Conservation (phyloP, 2,329 filamentous ascomycete species). For the Sordariomycetes sp. region DNA sequence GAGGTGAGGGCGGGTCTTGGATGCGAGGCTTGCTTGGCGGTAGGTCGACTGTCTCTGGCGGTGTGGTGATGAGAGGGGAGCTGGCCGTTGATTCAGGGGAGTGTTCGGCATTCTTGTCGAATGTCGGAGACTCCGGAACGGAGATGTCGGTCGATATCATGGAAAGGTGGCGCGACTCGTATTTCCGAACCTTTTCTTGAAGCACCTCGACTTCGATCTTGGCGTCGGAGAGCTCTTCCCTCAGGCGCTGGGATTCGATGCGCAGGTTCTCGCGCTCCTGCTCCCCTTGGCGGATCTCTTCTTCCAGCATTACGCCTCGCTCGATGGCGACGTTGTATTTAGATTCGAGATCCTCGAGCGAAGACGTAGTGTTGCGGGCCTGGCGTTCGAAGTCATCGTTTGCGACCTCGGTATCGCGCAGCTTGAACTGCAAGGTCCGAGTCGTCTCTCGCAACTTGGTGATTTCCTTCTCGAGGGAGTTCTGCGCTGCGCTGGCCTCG, state of each 20-base stretch:
- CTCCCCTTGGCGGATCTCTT: slow-evolving; percentile 83
- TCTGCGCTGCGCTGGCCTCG: slow-evolving; percentile 77
- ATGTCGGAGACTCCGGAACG: slow-evolving; percentile 55
- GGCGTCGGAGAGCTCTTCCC: slow-evolving; percentile 83
- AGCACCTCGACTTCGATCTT: slow-evolving; percentile 92
- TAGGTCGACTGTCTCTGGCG: slow-evolving; percentile 54
- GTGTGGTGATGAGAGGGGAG: slow-evolving; percentile 80
- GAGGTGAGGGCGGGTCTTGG: slow-evolving; percentile 82
- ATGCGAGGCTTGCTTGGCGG: slow-evolving; percentile 43
- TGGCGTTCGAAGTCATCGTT: slow-evolving; percentile 98
- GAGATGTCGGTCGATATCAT: slow-evolving; percentile 49
- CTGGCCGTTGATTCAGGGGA: slow-evolving; percentile 81
- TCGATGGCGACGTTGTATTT: slow-evolving; percentile 96
- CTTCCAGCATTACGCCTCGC: slow-evolving; percentile 81
- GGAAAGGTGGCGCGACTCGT: slow-evolving; percentile 43
- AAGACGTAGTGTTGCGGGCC: slow-evolving; percentile 88
- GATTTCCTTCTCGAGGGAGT: slow-evolving; percentile 85
- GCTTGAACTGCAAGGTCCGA: slow-evolving; percentile 64
- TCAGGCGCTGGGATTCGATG: slow-evolving; percentile 80
- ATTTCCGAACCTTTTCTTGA: slow-evolving; percentile 81
- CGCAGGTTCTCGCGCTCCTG: slow-evolving; percentile 80
- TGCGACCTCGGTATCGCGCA: slow-evolving; percentile 91
- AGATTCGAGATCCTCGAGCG: slow-evolving; percentile 89
- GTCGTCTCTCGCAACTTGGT: slow-evolving; percentile 79
- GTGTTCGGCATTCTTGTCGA: slow-evolving; percentile 54